Percentiles rank a stretch among this genome's conserved stretches.
These are phyloP conservation scores for Aspergillus sp. DNA, from an alignment of 2,329 filamentous ascomycete species.

Conservation along the genomic window DNA sequence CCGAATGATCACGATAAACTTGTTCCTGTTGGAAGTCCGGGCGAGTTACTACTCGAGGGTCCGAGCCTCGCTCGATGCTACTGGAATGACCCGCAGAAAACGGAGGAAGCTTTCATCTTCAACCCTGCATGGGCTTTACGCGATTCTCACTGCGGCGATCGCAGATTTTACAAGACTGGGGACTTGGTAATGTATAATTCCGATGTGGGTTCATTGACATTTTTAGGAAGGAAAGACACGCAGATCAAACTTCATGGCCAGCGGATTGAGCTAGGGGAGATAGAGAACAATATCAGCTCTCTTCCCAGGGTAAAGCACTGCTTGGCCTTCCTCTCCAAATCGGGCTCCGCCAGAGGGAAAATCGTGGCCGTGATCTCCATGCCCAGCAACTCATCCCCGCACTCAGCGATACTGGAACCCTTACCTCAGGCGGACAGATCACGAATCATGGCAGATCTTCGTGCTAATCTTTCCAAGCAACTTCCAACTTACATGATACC, in stretches of 20 bases:
- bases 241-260: constrained; percentile 71
- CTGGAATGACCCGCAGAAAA: constrained; percentile 62
- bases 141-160: constrained; percentile 33
- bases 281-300: constrained; percentile 46
- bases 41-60: constrained; percentile 45
- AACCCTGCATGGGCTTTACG: constrained; percentile 58
- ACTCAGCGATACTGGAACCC: constrained; percentile 31
- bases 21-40: constrained; percentile 47
- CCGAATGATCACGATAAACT: constrained; percentile 44
- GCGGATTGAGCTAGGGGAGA: constrained; percentile 63
- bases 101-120: constrained; percentile 61
- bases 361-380: constrained; percentile 40
- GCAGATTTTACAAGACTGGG: constrained; percentile 48
- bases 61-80: constrained; percentile 68
- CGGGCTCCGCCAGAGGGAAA: constrained; percentile 38
- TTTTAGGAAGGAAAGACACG: constrained; percentile 66
- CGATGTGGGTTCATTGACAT: constrained; percentile 40
- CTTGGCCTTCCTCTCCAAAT: constrained; percentile 41
- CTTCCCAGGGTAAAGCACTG: constrained; percentile 40
- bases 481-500: constrained; percentile 57
- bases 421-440: constrained; percentile 28
- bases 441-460: constrained; percentile 30
- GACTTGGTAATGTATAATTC: constrained; percentile 46
- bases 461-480: constrained; percentile 32
- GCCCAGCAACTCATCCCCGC: constrained; percentile 23